Base-by-base conservation (phyloP, 768 basidiomycete species). In the Panellus pusillus region DNA sequence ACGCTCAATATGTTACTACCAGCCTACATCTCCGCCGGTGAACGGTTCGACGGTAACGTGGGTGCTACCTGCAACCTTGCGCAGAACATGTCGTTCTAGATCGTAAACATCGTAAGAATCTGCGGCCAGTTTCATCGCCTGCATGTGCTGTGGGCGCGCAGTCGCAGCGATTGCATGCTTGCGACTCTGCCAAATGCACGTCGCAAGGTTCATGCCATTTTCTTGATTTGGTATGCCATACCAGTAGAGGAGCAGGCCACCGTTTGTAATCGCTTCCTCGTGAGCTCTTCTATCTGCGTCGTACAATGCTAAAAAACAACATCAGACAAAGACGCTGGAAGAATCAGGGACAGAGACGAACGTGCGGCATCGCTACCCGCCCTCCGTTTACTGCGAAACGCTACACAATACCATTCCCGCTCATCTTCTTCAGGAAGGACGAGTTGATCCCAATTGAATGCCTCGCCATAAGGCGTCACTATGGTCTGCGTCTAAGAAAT, bases 171-270 rank as follows among this genome's bases (percentile, higher is more conserved):
- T 72, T 4, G 95, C 96, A 56, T 93, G 88, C 60, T 80, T 79
- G 6, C 94, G 84, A 38, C 89, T 91, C 71, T 89, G 86, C 95
- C 96, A 98, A 38, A 98, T 87, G 72, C 95, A 98, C 15, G 94
- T 97, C 8, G 95, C 93, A 49, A 97, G 82, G 68, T 98, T 98
- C 71, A 89, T 75, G 1, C 93, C 86, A 0, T 89, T 89, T 35
- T 75, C 67, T 44, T 79, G 78, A 61, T 91, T 73, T 1, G 94
- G 94, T 28, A 87, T 78, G 9, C 94, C 94, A 62, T 93, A 95
- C 95, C 96, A 98, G 68, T 98, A 98, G 66, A 95, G 75, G 47
- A 97, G 80, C 29, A 98, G 75, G 17, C 92, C 91, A 60, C 92
- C 91, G 54, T 90, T 92, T 38, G 77, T 76, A 24, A 98, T 81